These are phyloP conservation scores for Pueraria montana DNA, from an alignment of 306 rosid genomes.

Conservation along the genomic window DNA sequence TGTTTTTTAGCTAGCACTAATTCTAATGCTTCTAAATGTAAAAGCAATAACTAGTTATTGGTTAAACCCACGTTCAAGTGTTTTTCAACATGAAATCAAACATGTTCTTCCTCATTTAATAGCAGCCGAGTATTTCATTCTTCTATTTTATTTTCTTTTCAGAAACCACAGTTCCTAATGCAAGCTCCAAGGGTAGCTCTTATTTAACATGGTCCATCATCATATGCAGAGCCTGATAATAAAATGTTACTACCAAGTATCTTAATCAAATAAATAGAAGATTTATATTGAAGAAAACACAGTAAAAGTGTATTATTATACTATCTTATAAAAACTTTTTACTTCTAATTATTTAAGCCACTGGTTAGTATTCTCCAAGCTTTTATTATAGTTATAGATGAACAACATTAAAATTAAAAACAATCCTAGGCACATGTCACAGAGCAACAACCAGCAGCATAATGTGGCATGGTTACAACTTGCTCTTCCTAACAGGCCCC, in stretches of 20 bases:
- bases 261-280: background rate
- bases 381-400: background rate
- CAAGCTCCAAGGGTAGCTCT: too few relatives aligned
- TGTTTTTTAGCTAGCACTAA: background rate
- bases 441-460: background rate
- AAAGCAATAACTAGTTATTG: background rate
- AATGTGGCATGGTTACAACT: background rate
- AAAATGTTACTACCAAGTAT: background rate
- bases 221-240: background rate
- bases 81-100: background rate
- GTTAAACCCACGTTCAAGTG: background rate
- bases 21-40: background rate
- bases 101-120: background rate
- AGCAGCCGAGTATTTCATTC: background rate
- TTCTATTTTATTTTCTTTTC: background rate
- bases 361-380: background rate
- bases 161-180: too few relatives aligned
- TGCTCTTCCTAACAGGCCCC: conserved; percentile 9
- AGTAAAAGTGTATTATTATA: background rate
- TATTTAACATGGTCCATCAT: too few relatives aligned
- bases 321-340: background rate
- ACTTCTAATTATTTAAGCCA: background rate
- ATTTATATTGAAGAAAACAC: background rate
- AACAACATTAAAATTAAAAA: background rate
- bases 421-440: background rate